These are phyloP conservation scores for Cinnamomum micranthum DNA, from an alignment of 164 flowering plant species.

Conservation along the genomic window DNA sequence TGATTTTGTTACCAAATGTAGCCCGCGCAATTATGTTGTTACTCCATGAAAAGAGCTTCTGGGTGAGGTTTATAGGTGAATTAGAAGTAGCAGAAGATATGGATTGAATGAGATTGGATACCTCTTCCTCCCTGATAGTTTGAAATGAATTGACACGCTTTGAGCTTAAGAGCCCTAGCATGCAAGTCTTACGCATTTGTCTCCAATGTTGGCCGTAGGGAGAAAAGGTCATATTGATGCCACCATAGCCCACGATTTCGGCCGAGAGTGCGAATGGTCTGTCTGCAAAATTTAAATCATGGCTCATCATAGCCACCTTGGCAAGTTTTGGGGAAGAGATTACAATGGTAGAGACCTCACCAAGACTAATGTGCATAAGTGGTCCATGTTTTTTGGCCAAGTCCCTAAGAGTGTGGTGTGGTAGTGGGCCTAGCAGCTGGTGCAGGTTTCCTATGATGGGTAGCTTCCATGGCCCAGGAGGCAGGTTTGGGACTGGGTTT, in stretches of 20 bases:
- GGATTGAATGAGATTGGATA: constrained; percentile 10
- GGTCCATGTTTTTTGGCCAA: constrained; percentile 8
- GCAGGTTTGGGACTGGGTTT: constrained; percentile 4
- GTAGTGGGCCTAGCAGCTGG: neutral
- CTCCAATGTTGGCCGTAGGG: constrained; percentile 42
- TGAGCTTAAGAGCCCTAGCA: constrained; percentile 25
- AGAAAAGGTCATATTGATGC: constrained; percentile 17
- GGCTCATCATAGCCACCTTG: constrained; percentile 18
- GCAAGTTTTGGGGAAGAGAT: constrained; percentile 23
- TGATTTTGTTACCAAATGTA: constrained; percentile 19
- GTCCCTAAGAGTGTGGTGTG: constrained; percentile 1
- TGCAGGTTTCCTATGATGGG: constrained; percentile 12
- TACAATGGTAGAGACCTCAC: constrained; percentile 8
- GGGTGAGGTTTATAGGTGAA: constrained; percentile 12
- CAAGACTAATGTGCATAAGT: constrained; percentile 6
- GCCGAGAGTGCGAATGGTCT: constrained; percentile 10
- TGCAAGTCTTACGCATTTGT: constrained; percentile 30
- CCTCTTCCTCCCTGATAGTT: constrained; percentile 31
- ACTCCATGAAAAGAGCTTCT: constrained; percentile 12
- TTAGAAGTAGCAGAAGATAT: neutral
- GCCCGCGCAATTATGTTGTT: constrained; percentile 20
- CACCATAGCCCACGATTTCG: constrained; percentile 11
- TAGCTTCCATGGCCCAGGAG: constrained; percentile 12
- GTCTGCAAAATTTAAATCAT: constrained; percentile 17
- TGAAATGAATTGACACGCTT: constrained; percentile 26